phyloP scores from a whole-genome alignment of 2,329 filamentous ascomycete genomes.

The Hypoxylon sp. region DNA sequence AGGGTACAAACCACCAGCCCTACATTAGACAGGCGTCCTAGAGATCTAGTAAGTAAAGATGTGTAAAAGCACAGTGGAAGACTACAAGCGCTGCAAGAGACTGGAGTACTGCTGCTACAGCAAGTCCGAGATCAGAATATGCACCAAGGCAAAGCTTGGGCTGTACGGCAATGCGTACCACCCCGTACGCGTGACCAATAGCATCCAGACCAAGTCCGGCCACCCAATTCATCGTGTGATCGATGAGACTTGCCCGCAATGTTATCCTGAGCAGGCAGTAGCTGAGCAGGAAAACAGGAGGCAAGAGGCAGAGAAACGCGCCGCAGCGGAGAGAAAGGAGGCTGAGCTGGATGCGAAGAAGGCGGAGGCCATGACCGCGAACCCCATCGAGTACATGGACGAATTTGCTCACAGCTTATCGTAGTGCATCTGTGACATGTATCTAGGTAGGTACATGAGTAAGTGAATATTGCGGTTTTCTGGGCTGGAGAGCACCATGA shows the following conservation, averaged over 20 bases:
- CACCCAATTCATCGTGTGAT: conserved; percentile 18
- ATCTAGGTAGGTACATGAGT: neutral
- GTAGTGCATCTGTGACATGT: neutral
- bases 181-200: conserved; percentile 39
- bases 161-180: conserved; percentile 34
- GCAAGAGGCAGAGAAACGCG: neutral
- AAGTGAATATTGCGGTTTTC: too few relatives aligned
- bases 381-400: conserved; percentile 13
- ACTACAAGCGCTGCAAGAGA: conserved; percentile 22
- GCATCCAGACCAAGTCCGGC: conserved; percentile 12
- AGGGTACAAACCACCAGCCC: neutral
- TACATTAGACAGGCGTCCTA: conserved; percentile 3
- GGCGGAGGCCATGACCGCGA: neutral
- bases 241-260: conserved; percentile 38
- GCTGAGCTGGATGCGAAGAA: conserved; percentile 11
- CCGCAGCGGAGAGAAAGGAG: neutral
- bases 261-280: conserved; percentile 31
- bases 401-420: conserved; percentile 10
- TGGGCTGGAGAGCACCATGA: neutral
- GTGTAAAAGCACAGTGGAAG: conserved; percentile 30
- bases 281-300: conserved; percentile 30
- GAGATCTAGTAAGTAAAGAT: conserved; percentile 10
- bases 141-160: conserved; percentile 47
- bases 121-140: conserved; percentile 30
- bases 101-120: neutral